phyloP scores from a whole-genome alignment of 495 filamentous ascomycete genomes.

The Hyaloscypha bicolor region DNA sequence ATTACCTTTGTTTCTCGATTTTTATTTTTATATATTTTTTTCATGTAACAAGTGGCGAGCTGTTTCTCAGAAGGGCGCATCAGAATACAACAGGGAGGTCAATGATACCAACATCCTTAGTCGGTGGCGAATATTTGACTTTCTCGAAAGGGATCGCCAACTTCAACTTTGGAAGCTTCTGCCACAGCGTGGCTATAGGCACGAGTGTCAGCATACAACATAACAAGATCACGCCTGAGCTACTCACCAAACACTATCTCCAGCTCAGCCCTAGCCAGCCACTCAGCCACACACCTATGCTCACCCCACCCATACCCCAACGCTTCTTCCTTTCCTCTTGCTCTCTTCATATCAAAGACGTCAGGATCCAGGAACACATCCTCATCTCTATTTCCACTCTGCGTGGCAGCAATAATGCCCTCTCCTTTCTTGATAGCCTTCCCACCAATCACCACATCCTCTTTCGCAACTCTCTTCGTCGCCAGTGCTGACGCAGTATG shows the following conservation, averaged over 20 bases:
- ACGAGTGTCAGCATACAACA: no score
- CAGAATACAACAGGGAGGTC: constrained; percentile 34
- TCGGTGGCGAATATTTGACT: constrained; percentile 39
- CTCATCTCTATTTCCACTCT: constrained; percentile 50
- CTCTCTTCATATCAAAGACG: constrained; percentile 46
- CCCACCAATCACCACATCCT: constrained; percentile 45
- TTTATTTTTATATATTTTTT: no score
- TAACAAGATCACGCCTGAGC: no score
- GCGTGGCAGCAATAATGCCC: constrained; percentile 49
- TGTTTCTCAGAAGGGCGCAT: no score
- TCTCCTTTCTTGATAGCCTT: constrained; percentile 44
- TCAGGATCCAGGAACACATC: constrained; percentile 43
- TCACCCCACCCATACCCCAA: constrained; percentile 47
- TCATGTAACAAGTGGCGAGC: no score
- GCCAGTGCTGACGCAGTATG: constrained; percentile 48
- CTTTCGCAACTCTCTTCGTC: constrained; percentile 46
- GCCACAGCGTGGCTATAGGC: constrained; percentile 34
- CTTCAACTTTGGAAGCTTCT: constrained; percentile 38
- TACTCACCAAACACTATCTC: not conserved
- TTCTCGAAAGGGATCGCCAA: constrained; percentile 40
- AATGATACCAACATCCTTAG: constrained; percentile 43
- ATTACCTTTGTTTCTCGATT: no score
- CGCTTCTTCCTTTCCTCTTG: constrained; percentile 37
- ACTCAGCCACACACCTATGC: constrained; percentile 49
- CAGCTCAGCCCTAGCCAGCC: constrained; percentile 43